Evolutionary conservation across 768 basidiomycete species (phyloP), one percentile per base, ranked within the genome.

Genomic region (Cystofilobasidium capitatum): DNA sequence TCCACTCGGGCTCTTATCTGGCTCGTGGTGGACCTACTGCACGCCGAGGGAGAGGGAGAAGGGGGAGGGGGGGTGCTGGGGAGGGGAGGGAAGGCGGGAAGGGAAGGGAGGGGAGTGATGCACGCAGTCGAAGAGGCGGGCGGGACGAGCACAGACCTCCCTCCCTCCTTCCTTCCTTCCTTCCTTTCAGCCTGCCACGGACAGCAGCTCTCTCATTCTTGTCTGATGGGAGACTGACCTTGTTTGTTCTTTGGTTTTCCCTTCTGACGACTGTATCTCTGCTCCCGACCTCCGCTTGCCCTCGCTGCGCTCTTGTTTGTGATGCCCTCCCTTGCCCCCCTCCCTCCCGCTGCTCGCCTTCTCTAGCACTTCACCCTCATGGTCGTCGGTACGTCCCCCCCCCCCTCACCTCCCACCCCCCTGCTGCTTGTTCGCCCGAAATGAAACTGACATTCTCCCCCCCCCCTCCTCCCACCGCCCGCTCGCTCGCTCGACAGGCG

Each of bases 381-480:
- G 96, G 96, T 97, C 54, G 93, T 97, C 69, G 96, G 96, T 78
- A 96, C 98, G 81, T 94, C 91, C 71, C 96, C 96, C 62, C 81
- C 97, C 67, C 94, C 96, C n/a, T n/a, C n/a, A n/a, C n/a, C n/a
- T n/a, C n/a, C n/a, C n/a, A n/a, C n/a, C n/a, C n/a, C n/a, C n/a
- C n/a, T 97, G 83, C 80, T 73, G 12, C 71, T 72, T 61, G 44
- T 73, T 74, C 83, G 82, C 74, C 88, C 91, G 63, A 89, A 91
- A 81, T 79, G 49, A 66, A 22, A 5, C n/a, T 16, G 22, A 96
- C 98, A 81, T 94, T 91, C 71, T 96, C 96, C 62, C 81, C 97
- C 67, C 94, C 96, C n/a, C n/a, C n/a, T n/a, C n/a, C n/a, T n/a
- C n/a, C n/a, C n/a, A 40, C 63, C 74, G 75, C 13, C 44, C 69